A percentile compares a stretch with the other conserved stretches of the same genome.
phyloP scores from a whole-genome alignment of 352 stramenopile genomes.

The Peronospora belbahrii region DNA sequence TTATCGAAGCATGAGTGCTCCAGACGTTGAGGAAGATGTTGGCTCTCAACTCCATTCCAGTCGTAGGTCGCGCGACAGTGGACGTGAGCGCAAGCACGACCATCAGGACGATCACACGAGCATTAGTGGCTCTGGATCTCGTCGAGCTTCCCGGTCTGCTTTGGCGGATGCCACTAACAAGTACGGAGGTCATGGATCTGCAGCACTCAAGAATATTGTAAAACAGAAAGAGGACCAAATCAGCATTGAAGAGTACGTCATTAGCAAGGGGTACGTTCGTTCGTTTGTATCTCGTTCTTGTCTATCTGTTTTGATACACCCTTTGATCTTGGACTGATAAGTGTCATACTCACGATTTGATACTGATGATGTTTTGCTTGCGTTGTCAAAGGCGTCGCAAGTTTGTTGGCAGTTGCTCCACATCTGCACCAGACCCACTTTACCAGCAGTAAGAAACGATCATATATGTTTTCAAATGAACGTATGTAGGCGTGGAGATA shows the following conservation, averaged over 20 bases:
- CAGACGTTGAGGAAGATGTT: conserved; percentile 65
- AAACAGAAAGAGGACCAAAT: conserved; percentile 56
- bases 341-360: neutral
- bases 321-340: no score
- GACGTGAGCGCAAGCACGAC: conserved; percentile 24
- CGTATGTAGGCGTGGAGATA: neutral
- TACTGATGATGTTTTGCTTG: neutral
- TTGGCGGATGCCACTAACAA: conserved; percentile 29
- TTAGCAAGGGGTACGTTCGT: conserved; percentile 36
- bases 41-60: conserved; percentile 14
- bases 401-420: conserved; percentile 58
- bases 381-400: conserved; percentile 32
- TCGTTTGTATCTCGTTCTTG: neutral
- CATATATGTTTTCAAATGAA: neutral
- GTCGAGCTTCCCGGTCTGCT: conserved; percentile 17
- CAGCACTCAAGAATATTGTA: conserved; percentile 26
- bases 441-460: conserved; percentile 53
- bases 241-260: conserved; percentile 46
- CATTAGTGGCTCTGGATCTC: conserved; percentile 28
- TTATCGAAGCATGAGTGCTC: conserved; percentile 63
- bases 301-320: no score
- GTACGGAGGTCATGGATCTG: conserved; percentile 20
- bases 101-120: conserved; percentile 26
- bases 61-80: conserved; percentile 32
- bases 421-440: conserved; percentile 31